A percentile compares a stretch with the other conserved stretches of the same genome.
Conservation (phyloP, 192 early-diverging fungal genomes). For the Coemansia sp. region DNA sequence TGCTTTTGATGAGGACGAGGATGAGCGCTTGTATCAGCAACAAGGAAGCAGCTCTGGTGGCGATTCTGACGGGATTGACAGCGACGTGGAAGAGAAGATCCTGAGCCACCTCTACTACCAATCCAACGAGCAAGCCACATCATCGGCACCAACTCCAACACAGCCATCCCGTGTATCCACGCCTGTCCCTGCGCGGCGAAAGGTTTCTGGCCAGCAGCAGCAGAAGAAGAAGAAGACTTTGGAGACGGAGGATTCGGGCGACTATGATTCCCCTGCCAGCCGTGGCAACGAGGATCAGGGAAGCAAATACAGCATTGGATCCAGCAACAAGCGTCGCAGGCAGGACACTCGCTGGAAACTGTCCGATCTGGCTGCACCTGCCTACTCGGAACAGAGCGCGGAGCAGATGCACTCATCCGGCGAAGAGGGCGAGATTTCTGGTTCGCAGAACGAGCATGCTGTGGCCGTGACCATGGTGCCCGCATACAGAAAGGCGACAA, state of each 20-base stretch:
- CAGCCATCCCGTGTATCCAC: neutral
- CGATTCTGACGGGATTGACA: constrained; percentile 41
- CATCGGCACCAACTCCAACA: neutral
- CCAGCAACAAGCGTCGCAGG: constrained; percentile 2
- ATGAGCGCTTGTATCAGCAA: neutral
- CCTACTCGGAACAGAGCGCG: neutral
- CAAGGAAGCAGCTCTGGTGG: constrained; percentile 5
- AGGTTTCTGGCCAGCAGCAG: neutral
- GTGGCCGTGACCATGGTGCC: constrained; percentile 27
- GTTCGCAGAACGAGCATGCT: neutral
- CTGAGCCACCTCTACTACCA: constrained; percentile 51
- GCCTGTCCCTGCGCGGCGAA: constrained; percentile 1
- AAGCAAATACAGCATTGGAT: constrained; percentile 41
- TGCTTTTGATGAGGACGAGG: constrained; percentile 3
- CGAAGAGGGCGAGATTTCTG: constrained; percentile 4
- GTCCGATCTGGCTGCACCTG: constrained; percentile 3
- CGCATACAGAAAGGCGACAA: constrained; percentile 28
- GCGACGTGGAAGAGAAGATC: constrained; percentile 49
- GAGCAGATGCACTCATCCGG: neutral
- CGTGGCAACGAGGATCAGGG: constrained; percentile 15
- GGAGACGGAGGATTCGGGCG: neutral
- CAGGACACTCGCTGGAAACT: neutral
- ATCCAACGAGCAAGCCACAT: constrained; percentile 17
- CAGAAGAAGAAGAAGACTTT: neutral
- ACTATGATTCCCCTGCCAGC: neutral